Base-by-base conservation (phyloP, 768 basidiomycete genomes). In the Amanita muscaria region DNA sequence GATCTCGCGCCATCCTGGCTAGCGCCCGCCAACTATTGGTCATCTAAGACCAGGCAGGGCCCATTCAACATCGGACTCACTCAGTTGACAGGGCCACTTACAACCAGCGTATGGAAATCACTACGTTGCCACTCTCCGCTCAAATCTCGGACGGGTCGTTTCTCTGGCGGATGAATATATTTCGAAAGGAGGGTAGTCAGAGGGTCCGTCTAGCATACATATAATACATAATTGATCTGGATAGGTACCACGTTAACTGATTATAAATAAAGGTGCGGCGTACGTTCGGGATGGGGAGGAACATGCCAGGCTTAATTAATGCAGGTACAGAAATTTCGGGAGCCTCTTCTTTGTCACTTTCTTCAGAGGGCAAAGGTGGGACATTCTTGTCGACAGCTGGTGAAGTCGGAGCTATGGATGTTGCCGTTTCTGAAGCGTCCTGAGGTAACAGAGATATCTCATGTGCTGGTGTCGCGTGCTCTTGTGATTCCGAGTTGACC, bases 211-310 rank as follows among this genome's bases (percentile, higher is more conserved):
- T 91, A 72, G 58, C 65, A 65, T 58, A 64, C 34, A 54, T 69
- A 64, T 63, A 58, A 58, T 68, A 72, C 64, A 70, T 65, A 60
- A 66, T 60, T 64, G 66, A 56, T 64, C 64, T 67, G 60, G 58
- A 69, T 58, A 84, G 61, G 78, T 76, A 82, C 77, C 78, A 83
- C 9, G 72, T 69, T 35, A 83, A 66, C 47, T 68, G 62, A 60
- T 66, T 61, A 15, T 61, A 66, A 36, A 71, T 74, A 50, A 75
- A 63, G 40, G 64, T 64, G 53, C 54, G 65, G 76, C 84, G 77
- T 73, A 90, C 88, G 68, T 88, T 88, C 40, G 88, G 88, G 33
- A 89, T 83, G n/a, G 88, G 88, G 37, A 89, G 65, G 59, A 90
- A 90, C 81, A 89, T 83, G 25, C 79, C 82, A 25, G 87, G 80